A percentile compares a stretch with the other conserved stretches of the same genome.
Conservation (phyloP, 352 stramenopile genomes). For the Phytophthora capsici region DNA sequence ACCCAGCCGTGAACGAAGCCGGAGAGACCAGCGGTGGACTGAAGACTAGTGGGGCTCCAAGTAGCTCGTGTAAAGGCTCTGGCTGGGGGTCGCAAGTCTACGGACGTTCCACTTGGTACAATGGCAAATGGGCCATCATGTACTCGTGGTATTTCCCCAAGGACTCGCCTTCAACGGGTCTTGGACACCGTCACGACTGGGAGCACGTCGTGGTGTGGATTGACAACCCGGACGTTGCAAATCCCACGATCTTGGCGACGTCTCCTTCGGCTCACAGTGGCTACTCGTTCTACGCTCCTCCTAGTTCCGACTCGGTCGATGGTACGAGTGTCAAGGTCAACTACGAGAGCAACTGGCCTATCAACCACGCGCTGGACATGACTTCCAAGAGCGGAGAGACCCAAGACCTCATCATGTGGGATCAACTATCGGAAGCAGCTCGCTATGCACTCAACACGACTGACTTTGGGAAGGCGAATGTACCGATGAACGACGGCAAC, state of each 20-base stretch:
- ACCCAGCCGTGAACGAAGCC: constrained; percentile 36
- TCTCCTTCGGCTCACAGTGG: constrained; percentile 20
- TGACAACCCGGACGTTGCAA: constrained; percentile 26
- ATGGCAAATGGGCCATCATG: constrained; percentile 36
- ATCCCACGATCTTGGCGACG: constrained; percentile 26
- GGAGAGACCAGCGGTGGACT: constrained; percentile 41
- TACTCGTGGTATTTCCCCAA: constrained; percentile 53
- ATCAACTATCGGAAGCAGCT: constrained; percentile 26
- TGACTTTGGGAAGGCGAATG: constrained; percentile 33
- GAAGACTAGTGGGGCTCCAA: constrained; percentile 35
- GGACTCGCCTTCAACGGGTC: constrained; percentile 29
- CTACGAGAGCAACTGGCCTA: constrained; percentile 15
- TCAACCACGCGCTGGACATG: constrained; percentile 12
- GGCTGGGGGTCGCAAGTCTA: constrained; percentile 34
- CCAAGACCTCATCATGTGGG: constrained; percentile 33
- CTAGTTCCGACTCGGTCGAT: constrained; percentile 10
- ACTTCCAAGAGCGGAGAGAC: constrained; percentile 21
- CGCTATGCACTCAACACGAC: constrained; percentile 22
- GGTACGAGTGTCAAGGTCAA: constrained; percentile 15
- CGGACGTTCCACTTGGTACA: constrained; percentile 30
- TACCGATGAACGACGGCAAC: constrained; percentile 40
- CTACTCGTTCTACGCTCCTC: constrained; percentile 11
- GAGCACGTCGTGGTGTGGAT: constrained; percentile 52
- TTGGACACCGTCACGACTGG: constrained; percentile 51
- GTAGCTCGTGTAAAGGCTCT: constrained; percentile 35